Evolutionary conservation across 805 yeast species (phyloP).

Genomic region (Kluyveromyces wickerhamii): DNA sequence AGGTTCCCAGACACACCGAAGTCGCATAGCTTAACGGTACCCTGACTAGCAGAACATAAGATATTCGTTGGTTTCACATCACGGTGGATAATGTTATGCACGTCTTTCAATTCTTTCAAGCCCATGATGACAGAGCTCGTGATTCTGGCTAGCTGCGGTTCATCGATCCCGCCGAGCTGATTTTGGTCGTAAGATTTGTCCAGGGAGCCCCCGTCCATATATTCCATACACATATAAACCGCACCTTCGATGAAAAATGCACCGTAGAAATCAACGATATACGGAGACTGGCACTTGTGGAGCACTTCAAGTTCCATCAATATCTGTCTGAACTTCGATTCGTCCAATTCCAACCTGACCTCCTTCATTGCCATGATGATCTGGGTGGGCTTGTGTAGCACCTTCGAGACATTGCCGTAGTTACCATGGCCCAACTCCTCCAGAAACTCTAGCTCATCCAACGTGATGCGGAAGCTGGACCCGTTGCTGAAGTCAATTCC

Average conservation of each 20-base stretch:
- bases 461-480: constrained; percentile 72
- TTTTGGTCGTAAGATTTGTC: constrained; percentile 67
- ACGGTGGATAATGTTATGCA: constrained; percentile 87
- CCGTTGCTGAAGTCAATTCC: constrained; percentile 92
- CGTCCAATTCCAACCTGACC: constrained; percentile 87
- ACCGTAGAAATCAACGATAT: constrained; percentile 92
- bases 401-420: constrained; percentile 93
- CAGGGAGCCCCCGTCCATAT: constrained; percentile 93
- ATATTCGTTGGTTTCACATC: constrained; percentile 97
- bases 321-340: constrained; percentile 86
- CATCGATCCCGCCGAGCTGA: constrained; percentile 58
- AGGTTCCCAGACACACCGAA: constrained; percentile 94
- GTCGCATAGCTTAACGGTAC: constrained; percentile 89
- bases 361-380: constrained; percentile 97
- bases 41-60: constrained; percentile 61
- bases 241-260: constrained; percentile 98
- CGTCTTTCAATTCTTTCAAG: constrained; percentile 74
- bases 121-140: constrained; percentile 77
- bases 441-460: constrained; percentile 73
- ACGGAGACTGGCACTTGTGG: constrained; percentile 85
- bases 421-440: constrained; percentile 94
- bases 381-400: constrained; percentile 85
- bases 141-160: constrained; percentile 69
- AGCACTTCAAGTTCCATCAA: constrained; percentile 92
- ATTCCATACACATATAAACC: constrained; percentile 96